Evolutionary conservation across 345 rosid genomes (phyloP).

Genomic region (Kernera saxatilis): DNA sequence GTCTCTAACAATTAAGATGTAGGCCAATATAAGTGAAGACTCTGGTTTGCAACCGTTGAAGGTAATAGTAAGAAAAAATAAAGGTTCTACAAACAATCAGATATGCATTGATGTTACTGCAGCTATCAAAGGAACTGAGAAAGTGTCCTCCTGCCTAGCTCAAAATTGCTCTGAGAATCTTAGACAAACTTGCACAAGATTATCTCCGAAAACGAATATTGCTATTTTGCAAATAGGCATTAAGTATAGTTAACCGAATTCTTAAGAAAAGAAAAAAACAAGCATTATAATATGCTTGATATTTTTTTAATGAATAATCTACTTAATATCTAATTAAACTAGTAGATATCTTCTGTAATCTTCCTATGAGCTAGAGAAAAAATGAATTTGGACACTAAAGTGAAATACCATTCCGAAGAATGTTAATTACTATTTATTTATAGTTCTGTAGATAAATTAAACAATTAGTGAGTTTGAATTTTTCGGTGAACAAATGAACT

Average conservation of each 20-base stretch:
- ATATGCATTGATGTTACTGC: background rate
- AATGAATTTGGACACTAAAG: slow-evolving; percentile 18
- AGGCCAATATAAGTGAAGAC: slow-evolving; percentile 53
- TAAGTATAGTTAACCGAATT: background rate
- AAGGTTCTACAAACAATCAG: background rate
- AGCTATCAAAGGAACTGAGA: background rate
- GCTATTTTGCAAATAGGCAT: background rate
- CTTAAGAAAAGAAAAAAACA: background rate
- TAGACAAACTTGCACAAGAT: slow-evolving; percentile 62
- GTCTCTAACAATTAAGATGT: slow-evolving; percentile 49
- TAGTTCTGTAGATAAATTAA: background rate
- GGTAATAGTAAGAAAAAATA: slow-evolving; percentile 40
- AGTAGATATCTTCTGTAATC: background rate
- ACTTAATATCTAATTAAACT: background rate
- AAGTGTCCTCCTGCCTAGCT: background rate
- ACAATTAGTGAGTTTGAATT: background rate
- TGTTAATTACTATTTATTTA: background rate
- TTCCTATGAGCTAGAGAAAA: background rate
- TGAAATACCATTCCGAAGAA: slow-evolving; percentile 12
- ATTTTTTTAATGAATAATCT: no score
- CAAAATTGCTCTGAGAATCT: background rate
- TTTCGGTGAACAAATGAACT: background rate
- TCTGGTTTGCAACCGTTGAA: slow-evolving; percentile 56
- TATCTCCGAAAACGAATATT: slow-evolving; percentile 7
- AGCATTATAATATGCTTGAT: background rate